Percentiles rank a stretch among this genome's conserved stretches.
These are phyloP conservation scores for Vitis hybrid DNA, from an alignment of 177 flowering plant species.

Conservation along the genomic window DNA sequence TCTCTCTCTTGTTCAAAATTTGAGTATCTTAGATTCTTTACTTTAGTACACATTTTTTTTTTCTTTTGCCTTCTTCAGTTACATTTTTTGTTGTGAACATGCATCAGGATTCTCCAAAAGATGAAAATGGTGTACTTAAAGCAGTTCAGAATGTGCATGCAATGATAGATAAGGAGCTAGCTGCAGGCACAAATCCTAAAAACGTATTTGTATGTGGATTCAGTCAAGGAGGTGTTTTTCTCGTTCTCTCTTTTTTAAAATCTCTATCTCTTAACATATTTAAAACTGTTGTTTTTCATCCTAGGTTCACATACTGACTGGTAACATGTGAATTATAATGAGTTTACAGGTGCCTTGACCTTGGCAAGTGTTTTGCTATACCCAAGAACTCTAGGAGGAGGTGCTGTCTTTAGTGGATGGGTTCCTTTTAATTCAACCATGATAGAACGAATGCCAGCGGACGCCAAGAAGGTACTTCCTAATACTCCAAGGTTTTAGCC, in stretches of 20 bases:
- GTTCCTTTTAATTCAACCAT: conserved; percentile 74
- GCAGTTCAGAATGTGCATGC: conserved; percentile 83
- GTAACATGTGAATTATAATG: background rate
- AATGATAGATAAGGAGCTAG: conserved; percentile 83
- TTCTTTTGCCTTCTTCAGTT: too few species aligned
- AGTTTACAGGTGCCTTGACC: conserved; percentile 81
- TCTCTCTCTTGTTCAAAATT: background rate
- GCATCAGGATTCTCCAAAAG: conserved; percentile 71
- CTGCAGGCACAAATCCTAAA: conserved; percentile 68
- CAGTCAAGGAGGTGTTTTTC: conserved; percentile 88
- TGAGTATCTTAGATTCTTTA: background rate
- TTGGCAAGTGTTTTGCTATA: conserved; percentile 84
- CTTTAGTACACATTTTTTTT: too few species aligned
- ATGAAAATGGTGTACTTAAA: conserved; percentile 61
- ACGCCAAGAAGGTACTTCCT: conserved; percentile 65
- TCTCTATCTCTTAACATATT: too few species aligned
- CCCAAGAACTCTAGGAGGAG: conserved; percentile 86
- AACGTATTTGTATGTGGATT: conserved; percentile 89
- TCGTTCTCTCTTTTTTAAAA: background rate
- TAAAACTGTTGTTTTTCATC: background rate
- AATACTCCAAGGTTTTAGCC: background rate
- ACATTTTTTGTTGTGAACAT: background rate
- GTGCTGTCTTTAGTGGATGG: conserved; percentile 94
- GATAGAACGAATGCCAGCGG: conserved; percentile 48
- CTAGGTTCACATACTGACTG: background rate